Base-by-base conservation (phyloP, 2,329 filamentous ascomycete genomes). In the Trichocomaceae sp. region DNA sequence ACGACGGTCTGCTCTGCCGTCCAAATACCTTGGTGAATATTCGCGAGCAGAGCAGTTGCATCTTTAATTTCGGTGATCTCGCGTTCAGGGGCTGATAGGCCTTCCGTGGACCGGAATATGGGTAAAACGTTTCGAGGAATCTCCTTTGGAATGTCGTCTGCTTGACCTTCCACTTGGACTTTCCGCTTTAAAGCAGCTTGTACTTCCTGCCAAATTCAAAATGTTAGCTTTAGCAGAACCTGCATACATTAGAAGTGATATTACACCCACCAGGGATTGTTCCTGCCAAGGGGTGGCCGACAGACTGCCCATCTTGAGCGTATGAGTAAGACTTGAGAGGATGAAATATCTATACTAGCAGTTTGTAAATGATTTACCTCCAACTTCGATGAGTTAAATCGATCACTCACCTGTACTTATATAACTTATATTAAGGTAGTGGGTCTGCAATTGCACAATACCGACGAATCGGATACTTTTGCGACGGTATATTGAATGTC, bases 1-100 rank as follows among this genome's bases (percentile, higher is more conserved):
- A 70, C 74, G 2, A 72, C 74, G 5, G 83, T 76, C 13, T 69
- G 64, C 1, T 67, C 69, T 31, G 35, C 48, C 23, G 48, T 41
- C 31, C 33, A 50, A 5, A 39, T 26, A 10, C 48, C 35, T 6
- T 7, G 26, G 33, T 42, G 37, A 17, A 50, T 37, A 15, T 50
- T 50, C 10, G 22, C 31, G n/a, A 50, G 22, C 19, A 50, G 35
- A 10, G 31, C 37, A 42, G 48, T 50, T 26, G 48, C 48, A 42
- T 50, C 48, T 29, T 50, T n/a, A 4, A 41, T 26, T 19, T 37
- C 37, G 20, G 48, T 50, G 22, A 50, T 50, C 5, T 42, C 35
- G 19, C 20, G 35, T 42, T 50, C 48, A 20, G 3, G 1, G n/a
- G 39, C n/a, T 41, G 39, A 41, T 6, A 41, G 39, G 17, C n/a